These are phyloP conservation scores for Notholithocarpus densiflorus DNA, from an alignment of 306 rosid genomes.

Conservation along the genomic window DNA sequence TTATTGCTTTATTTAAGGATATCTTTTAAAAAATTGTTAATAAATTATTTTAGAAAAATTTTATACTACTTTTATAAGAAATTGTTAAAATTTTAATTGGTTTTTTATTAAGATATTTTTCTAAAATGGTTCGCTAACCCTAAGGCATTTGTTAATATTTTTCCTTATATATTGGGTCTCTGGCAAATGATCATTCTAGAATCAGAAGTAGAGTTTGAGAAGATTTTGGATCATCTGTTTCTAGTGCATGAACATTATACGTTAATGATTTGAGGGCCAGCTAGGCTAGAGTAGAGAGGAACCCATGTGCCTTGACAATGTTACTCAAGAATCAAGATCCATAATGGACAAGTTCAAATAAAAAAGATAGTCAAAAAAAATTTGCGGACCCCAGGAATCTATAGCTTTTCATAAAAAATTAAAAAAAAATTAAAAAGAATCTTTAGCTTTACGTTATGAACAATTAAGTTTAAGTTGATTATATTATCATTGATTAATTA, in stretches of 20 bases:
- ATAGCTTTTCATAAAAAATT: no score
- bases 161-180: neutral
- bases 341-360: constrained; percentile 4
- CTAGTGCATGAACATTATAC: constrained; percentile 9
- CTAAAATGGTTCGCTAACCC: no score
- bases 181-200: constrained; percentile 13
- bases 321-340: neutral
- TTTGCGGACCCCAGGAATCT: neutral
- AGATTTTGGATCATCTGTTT: constrained; percentile 41
- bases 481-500: no score
- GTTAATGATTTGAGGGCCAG: constrained; percentile 21
- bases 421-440: no score
- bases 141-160: neutral
- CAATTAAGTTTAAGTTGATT: no score
- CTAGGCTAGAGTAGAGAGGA: neutral
- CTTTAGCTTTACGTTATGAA: neutral
- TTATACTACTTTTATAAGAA: no score
- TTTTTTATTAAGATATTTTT: no score
- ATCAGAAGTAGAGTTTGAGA: constrained; percentile 27
- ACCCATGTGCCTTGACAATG: neutral
- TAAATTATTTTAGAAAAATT: no score
- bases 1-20: neutral
- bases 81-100: no score
- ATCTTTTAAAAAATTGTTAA: no score
- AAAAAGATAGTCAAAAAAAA: neutral